These are phyloP conservation scores for Nannochloropsis granulata DNA, from an alignment of 108 stramenopile species.

Conservation along the genomic window DNA sequence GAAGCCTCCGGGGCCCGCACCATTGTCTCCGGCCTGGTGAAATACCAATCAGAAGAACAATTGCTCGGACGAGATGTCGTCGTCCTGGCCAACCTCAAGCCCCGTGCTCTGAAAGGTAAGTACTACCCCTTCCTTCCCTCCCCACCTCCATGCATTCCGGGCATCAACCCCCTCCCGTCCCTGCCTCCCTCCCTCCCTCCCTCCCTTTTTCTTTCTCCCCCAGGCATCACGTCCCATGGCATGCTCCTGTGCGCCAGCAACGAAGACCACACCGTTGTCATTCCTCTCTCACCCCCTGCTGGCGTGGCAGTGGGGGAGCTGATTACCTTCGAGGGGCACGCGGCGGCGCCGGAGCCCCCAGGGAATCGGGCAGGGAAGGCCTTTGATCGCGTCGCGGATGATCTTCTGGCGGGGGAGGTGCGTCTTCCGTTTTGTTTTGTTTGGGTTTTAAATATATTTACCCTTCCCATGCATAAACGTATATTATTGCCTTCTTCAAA, in stretches of 20 bases:
- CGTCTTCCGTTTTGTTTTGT: neutral
- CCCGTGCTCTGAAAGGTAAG: constrained; percentile 18
- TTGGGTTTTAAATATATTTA: neutral
- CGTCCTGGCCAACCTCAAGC: constrained; percentile 40
- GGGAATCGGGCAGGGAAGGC: constrained; percentile 39
- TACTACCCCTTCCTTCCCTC: neutral
- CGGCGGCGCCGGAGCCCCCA: constrained; percentile 28
- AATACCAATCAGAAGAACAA: constrained; percentile 24
- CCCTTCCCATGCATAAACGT: neutral
- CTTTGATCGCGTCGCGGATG: constrained; percentile 32
- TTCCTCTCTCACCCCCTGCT: constrained; percentile 31
- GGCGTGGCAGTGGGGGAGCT: constrained; percentile 34
- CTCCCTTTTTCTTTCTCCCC: neutral
- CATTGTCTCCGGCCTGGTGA: constrained; percentile 39
- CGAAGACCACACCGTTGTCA: constrained; percentile 36
- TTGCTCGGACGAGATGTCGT: constrained; percentile 29
- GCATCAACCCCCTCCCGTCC: too few species aligned
- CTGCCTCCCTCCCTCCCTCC: neutral
- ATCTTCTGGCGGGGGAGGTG: constrained; percentile 21
- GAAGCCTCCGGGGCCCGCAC: constrained; percentile 31
- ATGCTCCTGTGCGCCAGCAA: constrained; percentile 43
- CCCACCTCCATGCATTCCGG: neutral
- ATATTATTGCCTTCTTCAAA: neutral
- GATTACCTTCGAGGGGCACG: constrained; percentile 37
- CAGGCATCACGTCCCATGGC: constrained; percentile 32